Percentiles rank a stretch among this genome's conserved stretches.
These are phyloP conservation scores for Botrytis pseudocinerea DNA, from an alignment of 2,329 filamentous ascomycete species.

Conservation along the genomic window DNA sequence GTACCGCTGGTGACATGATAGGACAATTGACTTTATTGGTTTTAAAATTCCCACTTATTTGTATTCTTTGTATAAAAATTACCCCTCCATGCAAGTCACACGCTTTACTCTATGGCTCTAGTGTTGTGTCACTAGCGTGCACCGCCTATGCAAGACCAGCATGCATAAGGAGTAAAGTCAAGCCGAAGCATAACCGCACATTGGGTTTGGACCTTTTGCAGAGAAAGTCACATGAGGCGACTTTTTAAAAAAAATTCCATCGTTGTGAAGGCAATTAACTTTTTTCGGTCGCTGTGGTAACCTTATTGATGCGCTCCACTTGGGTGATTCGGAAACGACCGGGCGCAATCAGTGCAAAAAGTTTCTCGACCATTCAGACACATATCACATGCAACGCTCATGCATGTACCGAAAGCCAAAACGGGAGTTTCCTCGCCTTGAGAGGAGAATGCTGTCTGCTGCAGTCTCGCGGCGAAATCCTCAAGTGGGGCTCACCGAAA, in stretches of 20 bases:
- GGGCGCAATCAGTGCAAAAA: background rate
- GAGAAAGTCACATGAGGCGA: conserved; percentile 14
- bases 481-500: conserved; percentile 11
- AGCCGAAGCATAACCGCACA: background rate
- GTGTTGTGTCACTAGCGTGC: background rate
- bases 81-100: conserved; percentile 23
- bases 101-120: conserved; percentile 4
- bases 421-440: conserved; percentile 15
- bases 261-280: background rate
- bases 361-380: background rate
- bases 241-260: background rate
- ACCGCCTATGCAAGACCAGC: background rate
- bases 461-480: background rate
- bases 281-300: background rate
- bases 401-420: conserved; percentile 9
- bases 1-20: conserved; percentile 6
- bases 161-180: background rate
- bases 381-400: conserved; percentile 16
- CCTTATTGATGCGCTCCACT: conserved; percentile 14
- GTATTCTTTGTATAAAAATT: background rate
- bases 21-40: conserved; percentile 3
- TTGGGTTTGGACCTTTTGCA: background rate
- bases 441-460: background rate
- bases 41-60: background rate
- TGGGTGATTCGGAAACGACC: background rate